Base-by-base conservation (phyloP, 1,139 yeast genomes). In the Maudiozyma humilis region DNA sequence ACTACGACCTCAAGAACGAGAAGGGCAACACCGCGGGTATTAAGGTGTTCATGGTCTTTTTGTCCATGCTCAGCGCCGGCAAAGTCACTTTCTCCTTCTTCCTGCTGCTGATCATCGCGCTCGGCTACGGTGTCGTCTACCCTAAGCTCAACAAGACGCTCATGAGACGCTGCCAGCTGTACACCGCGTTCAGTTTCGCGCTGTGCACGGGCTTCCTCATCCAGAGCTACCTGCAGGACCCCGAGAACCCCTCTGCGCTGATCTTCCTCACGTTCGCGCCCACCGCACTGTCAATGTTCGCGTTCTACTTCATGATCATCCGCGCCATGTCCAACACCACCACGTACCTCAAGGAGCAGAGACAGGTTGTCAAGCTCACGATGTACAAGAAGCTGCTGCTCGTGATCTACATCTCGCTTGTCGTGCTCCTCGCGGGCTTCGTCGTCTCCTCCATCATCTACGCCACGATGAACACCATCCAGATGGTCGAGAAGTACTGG, bases 71-170 rank as follows among this genome's bases (percentile, higher is more conserved):
- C 62, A 86, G 87, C 60, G 78, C 96, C 1, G 77, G 79, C 52
- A 83, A 94, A 57, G 76, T 86, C 47, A 82, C 96, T 1, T 87
- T 87, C 61, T 84, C 96, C 8, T 84, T 91, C 67, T 93, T 89
- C 67, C 68, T 93, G 56, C 69, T 93, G 46, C 71, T 91, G 50
- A 82, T 89, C 55, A 91, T 93, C 47, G 76, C 95, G 15, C 70
- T 89, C 53, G 98, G 98, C 30, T 93, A 89, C 64, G 96, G 98
- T 48, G 91, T 93, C 44, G 98, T 93, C 34, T 75, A 75, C 50
- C 86, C 95, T 42, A 82, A 88, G 53, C 73, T 93, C 49, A 87
- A 88, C 43, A 78, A 77, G 60, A 77, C 75, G 48, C 62, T 76
- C 38, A 88, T 93, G 96, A 71, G 80, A 57, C 79, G 76, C 62